These are phyloP conservation scores for Kodamaea derodonti DNA, from an alignment of 1,139 yeast species.

Conservation along the genomic window DNA sequence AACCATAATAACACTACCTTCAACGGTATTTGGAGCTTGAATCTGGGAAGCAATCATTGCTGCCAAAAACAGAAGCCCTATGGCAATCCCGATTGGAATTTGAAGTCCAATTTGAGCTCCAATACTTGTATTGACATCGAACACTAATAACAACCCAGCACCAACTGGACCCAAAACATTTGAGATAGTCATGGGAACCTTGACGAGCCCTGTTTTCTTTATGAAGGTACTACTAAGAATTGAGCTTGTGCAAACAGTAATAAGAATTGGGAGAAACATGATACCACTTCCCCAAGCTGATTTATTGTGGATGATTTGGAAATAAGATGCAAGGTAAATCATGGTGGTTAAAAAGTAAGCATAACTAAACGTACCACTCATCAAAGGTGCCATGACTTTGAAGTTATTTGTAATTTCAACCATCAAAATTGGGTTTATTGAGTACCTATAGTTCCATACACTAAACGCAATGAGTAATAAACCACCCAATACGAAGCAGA, in stretches of 20 bases:
- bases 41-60: conserved; percentile 28
- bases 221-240: conserved; percentile 27
- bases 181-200: conserved; percentile 28
- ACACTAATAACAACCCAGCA: conserved; percentile 29
- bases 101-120: conserved; percentile 32
- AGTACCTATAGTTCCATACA: conserved; percentile 45
- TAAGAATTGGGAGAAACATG: conserved; percentile 33
- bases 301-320: conserved; percentile 32
- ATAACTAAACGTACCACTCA: conserved; percentile 7
- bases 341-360: conserved; percentile 9
- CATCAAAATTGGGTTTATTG: conserved; percentile 47
- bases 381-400: conserved; percentile 7
- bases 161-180: conserved; percentile 29
- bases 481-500: conserved; percentile 53
- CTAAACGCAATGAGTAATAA: conserved; percentile 33
- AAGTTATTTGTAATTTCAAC: conserved; percentile 26
- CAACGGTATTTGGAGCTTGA: conserved; percentile 30
- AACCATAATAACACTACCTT: conserved; percentile 36
- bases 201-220: conserved; percentile 27
- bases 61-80: conserved; percentile 30
- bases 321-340: conserved; percentile 24
- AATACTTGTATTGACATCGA: conserved; percentile 26
- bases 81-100: conserved; percentile 29
- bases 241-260: conserved; percentile 31
- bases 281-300: conserved; percentile 38